Evolutionary conservation across 2,329 filamentous ascomycete genomes (phyloP), one percentile per base, ranked within the genome.

Genomic region (Colletotrichum tabaci): DNA sequence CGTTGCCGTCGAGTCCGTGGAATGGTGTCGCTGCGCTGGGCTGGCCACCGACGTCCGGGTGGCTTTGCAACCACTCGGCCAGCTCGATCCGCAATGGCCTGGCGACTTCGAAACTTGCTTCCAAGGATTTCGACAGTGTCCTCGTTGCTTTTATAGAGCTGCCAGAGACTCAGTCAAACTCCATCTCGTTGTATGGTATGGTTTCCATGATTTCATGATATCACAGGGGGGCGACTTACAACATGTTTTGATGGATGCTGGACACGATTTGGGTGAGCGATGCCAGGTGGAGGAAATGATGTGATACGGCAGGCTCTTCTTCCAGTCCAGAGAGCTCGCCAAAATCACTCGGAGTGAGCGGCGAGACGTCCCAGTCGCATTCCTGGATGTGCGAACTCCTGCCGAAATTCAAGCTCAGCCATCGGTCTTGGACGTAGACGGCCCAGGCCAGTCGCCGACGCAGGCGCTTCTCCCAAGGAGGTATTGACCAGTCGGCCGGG

Each of bases 311-410:
- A 2, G 55, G 21, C 13, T 55, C 46, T 2, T 40, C 67, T 5
- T 42, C 40, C n/a, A 21, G n/a, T 1, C 46, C 67, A 1, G 53
- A 38, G 0, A 52, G 1, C 2, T 44, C 18, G 6, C 62, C 61
- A 55, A 69, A 66, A 13, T 69, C 67, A 13, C 47, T 47, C 5
- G 38, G 10, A 0, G 26, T 16, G 0, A 71, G 21, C 3, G 63
- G 18, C 2, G 42, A 71, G 1, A 71, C 56, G 1, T 71, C 67
- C 67, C 67, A 71, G 23, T 71, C 62, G 7, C 56, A 61, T 2
- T 71, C 63, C 2, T 71, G 67, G n/a, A 71, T 67, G 15, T 71
- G 67, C 1, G 67, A 67, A 13, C 67, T 61, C 4, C 67, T 47
- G 1, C 67, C 67, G 18, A 67, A 67, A 6, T 71, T 71, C 3